Evolutionary conservation across 768 basidiomycete species (phyloP).

Genomic region (Tylopilus balloui): DNA sequence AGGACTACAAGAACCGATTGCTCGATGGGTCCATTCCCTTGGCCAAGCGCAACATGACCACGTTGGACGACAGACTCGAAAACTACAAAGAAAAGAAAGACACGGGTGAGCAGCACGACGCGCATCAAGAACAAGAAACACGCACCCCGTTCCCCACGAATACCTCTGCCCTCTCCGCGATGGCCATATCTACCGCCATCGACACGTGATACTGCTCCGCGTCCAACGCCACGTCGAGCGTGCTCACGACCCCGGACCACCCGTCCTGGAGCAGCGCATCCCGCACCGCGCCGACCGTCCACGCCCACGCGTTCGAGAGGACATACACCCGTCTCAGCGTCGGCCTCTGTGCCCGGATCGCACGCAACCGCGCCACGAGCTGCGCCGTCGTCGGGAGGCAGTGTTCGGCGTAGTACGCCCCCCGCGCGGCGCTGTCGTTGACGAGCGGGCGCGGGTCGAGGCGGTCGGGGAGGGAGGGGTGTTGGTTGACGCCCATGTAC

Average conservation of each 20-base stretch:
- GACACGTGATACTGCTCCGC: conserved; percentile 44
- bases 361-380: conserved; percentile 37
- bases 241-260: conserved; percentile 46
- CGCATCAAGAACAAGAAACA: conserved; percentile 3
- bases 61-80: conserved; percentile 49
- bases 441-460: conserved; percentile 32
- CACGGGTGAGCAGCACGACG: not conserved
- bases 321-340: conserved; percentile 39
- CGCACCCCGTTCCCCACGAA: conserved; percentile 60
- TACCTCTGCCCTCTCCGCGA: conserved; percentile 53
- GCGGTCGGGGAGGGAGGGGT: conserved; percentile 36
- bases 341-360: conserved; percentile 32
- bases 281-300: conserved; percentile 39
- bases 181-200: conserved; percentile 57
- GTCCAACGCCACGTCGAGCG: conserved; percentile 39
- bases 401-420: conserved; percentile 16
- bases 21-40: conserved; percentile 37
- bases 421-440: conserved; percentile 1
- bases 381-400: conserved; percentile 42
- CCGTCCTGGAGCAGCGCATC: conserved; percentile 40
- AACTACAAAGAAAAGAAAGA: conserved; percentile 24
- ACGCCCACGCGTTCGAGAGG: conserved; percentile 49
- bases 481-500: conserved; percentile 51
- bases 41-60: conserved; percentile 44
- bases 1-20: conserved; percentile 41